Base-by-base conservation (phyloP, 2,329 filamentous ascomycete species). In the Penicillium sp. region DNA sequence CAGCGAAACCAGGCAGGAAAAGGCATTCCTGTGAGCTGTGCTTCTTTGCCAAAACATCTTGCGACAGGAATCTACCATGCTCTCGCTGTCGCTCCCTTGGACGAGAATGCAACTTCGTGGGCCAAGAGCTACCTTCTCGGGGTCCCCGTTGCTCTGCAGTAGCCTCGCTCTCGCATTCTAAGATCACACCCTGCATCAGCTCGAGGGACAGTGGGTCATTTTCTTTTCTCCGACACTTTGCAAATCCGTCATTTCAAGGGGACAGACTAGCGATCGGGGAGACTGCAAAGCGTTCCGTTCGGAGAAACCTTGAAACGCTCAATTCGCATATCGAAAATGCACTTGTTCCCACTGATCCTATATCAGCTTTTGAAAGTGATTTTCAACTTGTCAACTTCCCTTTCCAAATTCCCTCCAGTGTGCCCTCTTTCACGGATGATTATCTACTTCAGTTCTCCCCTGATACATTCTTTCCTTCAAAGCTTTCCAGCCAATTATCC, bases 191-290 rank as follows among this genome's bases (percentile, higher is more conserved):
- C 10, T 33, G 42, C 5, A 17, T 3, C 4, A 6, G 22, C 12
- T 11, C 52, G 5, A 59, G 55, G 31, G 37, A 48, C 2, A 50
- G 42, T 31, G 56, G 48, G 1, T 66, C 59, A 7, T 70, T 69
- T 19, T 66, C 61, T n/a, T 70, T 70, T 9, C 60, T 70, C 17
- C 59, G 57, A 0, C 67, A 66, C 40, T 69, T 70, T 36, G 65
- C 67, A n/a, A 66, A 65, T 44, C 68, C 68, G 6, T 57, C 50
- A 12, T 57, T 67, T 7, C 60, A 69, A 17, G 61, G 58, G 17
- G 68, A 70, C 36, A 62, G 63, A 30, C 61, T 70, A 30, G 68
- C 67, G 4, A 70, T 70, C 22, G 65, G 65, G 19, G 67, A 69
- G 12, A 70, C 68, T 10, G 68, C 67, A n/a, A 67, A 66, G 41